A percentile compares a stretch with the other conserved stretches of the same genome.
Conservation (phyloP, 768 basidiomycete genomes). For the Cubamyces lactineus region DNA sequence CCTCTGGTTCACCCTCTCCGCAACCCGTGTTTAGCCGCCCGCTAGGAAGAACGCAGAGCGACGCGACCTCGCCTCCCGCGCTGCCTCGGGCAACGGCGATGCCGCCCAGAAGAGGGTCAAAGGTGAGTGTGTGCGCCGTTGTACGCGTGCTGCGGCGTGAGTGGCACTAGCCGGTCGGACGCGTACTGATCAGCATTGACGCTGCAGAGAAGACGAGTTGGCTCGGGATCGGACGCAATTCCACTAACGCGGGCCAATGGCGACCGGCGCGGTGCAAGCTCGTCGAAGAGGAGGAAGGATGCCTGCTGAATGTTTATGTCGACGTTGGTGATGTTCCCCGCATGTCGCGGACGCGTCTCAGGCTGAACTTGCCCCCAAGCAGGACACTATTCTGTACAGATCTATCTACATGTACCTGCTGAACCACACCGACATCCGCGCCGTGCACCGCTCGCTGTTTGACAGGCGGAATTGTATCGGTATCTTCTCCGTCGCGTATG, state of each 20-base stretch:
- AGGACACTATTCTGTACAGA: constrained; percentile 77
- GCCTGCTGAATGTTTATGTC: constrained; percentile 72
- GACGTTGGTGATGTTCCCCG: constrained; percentile 52
- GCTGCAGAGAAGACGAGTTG: constrained; percentile 71
- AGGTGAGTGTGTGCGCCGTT: constrained; percentile 43
- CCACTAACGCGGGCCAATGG: constrained; percentile 65
- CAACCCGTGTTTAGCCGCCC: constrained; percentile 42
- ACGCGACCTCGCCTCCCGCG: constrained; percentile 43
- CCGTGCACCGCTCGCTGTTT: constrained; percentile 74
- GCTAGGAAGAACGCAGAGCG: constrained; percentile 60
- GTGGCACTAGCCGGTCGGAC: neutral
- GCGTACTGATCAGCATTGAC: neutral
- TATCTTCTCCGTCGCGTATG: constrained; percentile 63
- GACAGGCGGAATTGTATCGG: constrained; percentile 75
- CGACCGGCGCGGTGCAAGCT: constrained; percentile 72
- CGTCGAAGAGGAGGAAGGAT: constrained; percentile 66
- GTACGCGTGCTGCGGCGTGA: neutral
- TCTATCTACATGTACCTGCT: constrained; percentile 74
- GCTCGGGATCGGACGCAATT: constrained; percentile 59
- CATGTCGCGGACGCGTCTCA: neutral
- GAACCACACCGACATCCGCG: constrained; percentile 81
- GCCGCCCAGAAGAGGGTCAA: constrained; percentile 57
- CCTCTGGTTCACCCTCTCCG: constrained; percentile 6
- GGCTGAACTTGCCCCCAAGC: constrained; percentile 12
- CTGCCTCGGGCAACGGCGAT: constrained; percentile 41